Conservation (phyloP, 306 rosid genomes). For the Delonix regia region DNA sequence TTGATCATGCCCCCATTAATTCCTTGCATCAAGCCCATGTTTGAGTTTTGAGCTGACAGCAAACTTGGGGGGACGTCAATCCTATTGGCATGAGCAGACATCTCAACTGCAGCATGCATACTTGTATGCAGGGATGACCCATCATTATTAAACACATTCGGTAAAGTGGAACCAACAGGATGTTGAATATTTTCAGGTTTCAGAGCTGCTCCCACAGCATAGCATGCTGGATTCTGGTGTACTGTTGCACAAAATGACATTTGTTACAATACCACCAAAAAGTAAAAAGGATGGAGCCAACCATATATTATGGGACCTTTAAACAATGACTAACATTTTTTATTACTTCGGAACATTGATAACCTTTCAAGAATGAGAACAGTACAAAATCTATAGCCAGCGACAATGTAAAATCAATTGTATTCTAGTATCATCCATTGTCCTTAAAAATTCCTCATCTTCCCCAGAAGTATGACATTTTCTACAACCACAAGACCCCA, state of each 20-base stretch:
- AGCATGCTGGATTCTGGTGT: conserved; percentile 66
- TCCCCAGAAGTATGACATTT: not conserved
- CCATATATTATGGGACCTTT: not conserved
- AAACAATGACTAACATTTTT: not conserved
- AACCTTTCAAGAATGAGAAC: not conserved
- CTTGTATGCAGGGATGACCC: conserved; percentile 60
- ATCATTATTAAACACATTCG: conserved; percentile 67
- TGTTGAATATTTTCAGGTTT: conserved; percentile 66
- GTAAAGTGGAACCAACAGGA: conserved; percentile 59
- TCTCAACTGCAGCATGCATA: conserved; percentile 64
- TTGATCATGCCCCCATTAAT: conserved; percentile 75
- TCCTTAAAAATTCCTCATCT: not conserved
- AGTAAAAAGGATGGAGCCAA: not conserved
- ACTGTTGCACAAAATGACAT: conserved; percentile 51
- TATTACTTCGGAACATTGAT: conserved; percentile 16
- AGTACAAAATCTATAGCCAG: not conserved
- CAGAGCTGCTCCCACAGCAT: conserved; percentile 49
- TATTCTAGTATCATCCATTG: not conserved
- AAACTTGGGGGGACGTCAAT: conserved; percentile 60
- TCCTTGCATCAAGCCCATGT: conserved; percentile 73
- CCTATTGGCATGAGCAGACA: conserved; percentile 63
- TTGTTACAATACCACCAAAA: not conserved
- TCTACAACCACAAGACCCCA: not conserved
- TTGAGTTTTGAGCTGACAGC: conserved; percentile 61
- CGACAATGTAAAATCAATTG: not conserved